A percentile compares a stretch with the other conserved stretches of the same genome.
These are phyloP conservation scores for Fusarium sp. DNA, from an alignment of 2,329 filamentous ascomycete genomes.

Conservation along the genomic window DNA sequence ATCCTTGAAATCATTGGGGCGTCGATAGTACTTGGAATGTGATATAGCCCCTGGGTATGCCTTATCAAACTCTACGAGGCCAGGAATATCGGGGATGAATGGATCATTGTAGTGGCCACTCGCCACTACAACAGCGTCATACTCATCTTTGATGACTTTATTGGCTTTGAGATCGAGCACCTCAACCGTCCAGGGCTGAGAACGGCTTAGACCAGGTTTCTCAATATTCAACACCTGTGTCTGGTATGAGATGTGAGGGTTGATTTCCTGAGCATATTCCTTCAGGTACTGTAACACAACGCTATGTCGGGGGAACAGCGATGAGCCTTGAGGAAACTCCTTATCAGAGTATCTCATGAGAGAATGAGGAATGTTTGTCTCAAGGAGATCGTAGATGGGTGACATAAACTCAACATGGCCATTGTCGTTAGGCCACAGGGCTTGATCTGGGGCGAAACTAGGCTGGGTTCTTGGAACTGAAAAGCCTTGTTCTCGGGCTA, in stretches of 20 bases:
- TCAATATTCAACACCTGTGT: slow-evolving; percentile 65
- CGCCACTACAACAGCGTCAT: slow-evolving; percentile 70
- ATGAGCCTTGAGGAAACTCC: slow-evolving; percentile 63
- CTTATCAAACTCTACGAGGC: slow-evolving; percentile 62
- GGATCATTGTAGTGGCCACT: slow-evolving; percentile 71
- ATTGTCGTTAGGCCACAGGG: slow-evolving; percentile 40
- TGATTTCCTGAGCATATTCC: slow-evolving; percentile 68
- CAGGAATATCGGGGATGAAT: slow-evolving; percentile 64
- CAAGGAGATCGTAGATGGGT: slow-evolving; percentile 74
- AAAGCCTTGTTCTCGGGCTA: slow-evolving; percentile 40
- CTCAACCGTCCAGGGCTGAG: slow-evolving; percentile 56
- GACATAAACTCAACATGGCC: slow-evolving; percentile 66
- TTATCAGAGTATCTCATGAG: slow-evolving; percentile 77
- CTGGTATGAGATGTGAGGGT: slow-evolving; percentile 65
- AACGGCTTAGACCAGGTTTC: slow-evolving; percentile 22
- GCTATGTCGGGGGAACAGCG: slow-evolving; percentile 73
- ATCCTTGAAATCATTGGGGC: slow-evolving; percentile 44
- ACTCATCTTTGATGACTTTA: slow-evolving; percentile 46
- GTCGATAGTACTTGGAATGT: slow-evolving; percentile 76
- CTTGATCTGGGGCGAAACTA: slow-evolving; percentile 54
- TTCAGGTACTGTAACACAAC: slow-evolving; percentile 73
- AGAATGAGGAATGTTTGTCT: slow-evolving; percentile 78
- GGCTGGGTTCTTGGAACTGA: slow-evolving; percentile 45
- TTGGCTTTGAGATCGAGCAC: slow-evolving; percentile 43
- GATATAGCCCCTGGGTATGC: slow-evolving; percentile 60